Percentiles rank a stretch among this genome's conserved stretches.
Conservation (phyloP, 208 protist species). For the Acanthamoeba comandoni region DNA sequence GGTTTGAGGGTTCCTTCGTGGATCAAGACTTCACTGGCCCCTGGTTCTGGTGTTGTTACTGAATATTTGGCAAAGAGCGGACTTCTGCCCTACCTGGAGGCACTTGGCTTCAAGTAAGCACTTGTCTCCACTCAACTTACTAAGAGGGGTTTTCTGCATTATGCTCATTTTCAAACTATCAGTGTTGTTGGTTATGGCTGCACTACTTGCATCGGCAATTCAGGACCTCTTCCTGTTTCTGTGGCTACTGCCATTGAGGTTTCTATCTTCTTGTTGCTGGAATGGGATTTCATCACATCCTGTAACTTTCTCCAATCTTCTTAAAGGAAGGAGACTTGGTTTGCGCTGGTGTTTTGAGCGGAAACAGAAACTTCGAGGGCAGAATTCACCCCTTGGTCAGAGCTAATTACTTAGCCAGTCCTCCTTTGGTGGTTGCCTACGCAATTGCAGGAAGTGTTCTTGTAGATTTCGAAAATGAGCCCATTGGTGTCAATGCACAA, state of each 20-base stretch:
- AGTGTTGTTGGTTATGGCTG: constrained; percentile 95
- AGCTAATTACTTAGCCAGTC: constrained; percentile 96
- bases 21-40: constrained; percentile 96
- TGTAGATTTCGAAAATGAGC: constrained; percentile 92
- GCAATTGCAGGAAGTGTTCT: constrained; percentile 93
- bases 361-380: constrained; percentile 97
- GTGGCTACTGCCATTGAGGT: constrained; percentile 91
- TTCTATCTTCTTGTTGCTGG: not conserved
- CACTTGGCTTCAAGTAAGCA: constrained; percentile 88
- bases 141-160: not conserved
- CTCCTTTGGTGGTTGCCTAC: constrained; percentile 95
- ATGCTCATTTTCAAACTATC: not conserved
- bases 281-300: too few species aligned
- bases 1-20: constrained; percentile 92
- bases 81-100: constrained; percentile 91
- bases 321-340: constrained; percentile 92
- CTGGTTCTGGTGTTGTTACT: constrained; percentile 93
- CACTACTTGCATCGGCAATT: constrained; percentile 97
- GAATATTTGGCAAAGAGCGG: constrained; percentile 93
- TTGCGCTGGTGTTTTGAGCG: constrained; percentile 93
- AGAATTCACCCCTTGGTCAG: constrained; percentile 94
- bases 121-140: not conserved
- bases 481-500: constrained; percentile 88
- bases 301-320: too few species aligned
- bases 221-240: constrained; percentile 89